Conservation (phyloP, 148 eudicot genomes). For the Dysphania ambrosioides region DNA sequence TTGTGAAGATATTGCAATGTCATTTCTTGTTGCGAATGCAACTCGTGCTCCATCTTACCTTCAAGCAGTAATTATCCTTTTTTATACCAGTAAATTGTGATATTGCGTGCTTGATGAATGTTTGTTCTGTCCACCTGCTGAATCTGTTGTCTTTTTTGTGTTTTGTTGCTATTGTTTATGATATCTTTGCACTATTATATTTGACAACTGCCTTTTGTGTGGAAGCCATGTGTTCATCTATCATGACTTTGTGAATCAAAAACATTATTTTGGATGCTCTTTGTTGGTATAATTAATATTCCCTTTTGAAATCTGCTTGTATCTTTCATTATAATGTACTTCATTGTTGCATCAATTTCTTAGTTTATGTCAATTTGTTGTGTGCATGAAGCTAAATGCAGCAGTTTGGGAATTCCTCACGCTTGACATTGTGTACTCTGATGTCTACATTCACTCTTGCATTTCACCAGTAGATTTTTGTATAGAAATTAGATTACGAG, state of each 20-base stretch:
- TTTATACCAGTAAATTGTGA: no score
- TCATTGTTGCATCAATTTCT: not conserved
- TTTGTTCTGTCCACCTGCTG: no score
- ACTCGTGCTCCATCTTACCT: slow-evolving; percentile 57
- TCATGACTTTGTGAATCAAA: not conserved
- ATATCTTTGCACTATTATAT: no score
- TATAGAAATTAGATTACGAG: not conserved
- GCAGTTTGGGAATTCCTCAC: no score
- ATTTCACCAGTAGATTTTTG: not conserved
- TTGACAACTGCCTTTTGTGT: not conserved
- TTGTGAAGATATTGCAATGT: slow-evolving; percentile 98
- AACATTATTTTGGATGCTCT: no score
- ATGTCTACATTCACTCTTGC: not conserved
- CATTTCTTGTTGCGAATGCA: slow-evolving; percentile 85
- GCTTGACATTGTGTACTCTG: not conserved
- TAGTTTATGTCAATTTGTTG: not conserved
- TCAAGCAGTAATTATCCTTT: no score
- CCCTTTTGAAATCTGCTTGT: not conserved
- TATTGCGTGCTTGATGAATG: no score
- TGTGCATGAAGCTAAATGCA: not conserved
- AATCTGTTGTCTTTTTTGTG: no score
- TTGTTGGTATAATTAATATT: no score
- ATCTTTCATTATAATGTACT: not conserved
- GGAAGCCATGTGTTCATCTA: not conserved
- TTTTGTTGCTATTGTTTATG: no score